Percentiles rank a stretch among this genome's conserved stretches.
Evolutionary conservation across 169 alveolate genomes (phyloP).

Genomic region (Theileria orientalis): DNA sequence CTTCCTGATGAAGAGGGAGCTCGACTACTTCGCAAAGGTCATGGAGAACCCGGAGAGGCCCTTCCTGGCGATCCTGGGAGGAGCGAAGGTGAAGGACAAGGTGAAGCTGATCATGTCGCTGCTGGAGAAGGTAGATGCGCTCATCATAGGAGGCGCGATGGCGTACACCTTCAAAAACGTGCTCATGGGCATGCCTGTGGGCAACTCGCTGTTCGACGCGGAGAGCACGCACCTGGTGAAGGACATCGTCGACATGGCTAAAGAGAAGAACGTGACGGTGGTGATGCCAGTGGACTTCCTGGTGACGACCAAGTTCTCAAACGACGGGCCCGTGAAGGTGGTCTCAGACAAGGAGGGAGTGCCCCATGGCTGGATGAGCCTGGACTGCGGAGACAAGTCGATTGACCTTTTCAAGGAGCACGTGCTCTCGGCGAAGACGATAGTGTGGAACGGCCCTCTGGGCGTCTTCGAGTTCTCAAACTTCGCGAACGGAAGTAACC

Average conservation of each 20-base stretch:
- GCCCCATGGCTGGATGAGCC: slow-evolving; percentile 95
- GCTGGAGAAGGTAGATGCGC: slow-evolving; percentile 90
- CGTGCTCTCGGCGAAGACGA: slow-evolving; percentile 84
- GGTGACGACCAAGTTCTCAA: slow-evolving; percentile 88
- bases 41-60: slow-evolving; percentile 94
- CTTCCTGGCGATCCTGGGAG: slow-evolving; percentile 94
- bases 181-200: slow-evolving; percentile 85
- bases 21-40: slow-evolving; percentile 93
- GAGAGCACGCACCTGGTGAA: slow-evolving; percentile 94
- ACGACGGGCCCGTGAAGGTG: slow-evolving; percentile 81
- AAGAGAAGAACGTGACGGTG: slow-evolving; percentile 88
- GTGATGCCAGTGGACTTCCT: slow-evolving; percentile 93
- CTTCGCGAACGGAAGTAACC: slow-evolving; percentile 89
- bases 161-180: slow-evolving; percentile 95
- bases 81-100: slow-evolving; percentile 97
- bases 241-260: slow-evolving; percentile 91
- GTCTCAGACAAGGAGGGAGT: slow-evolving; percentile 87
- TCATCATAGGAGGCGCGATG: slow-evolving; percentile 99
- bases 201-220: slow-evolving; percentile 93
- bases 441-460: slow-evolving; percentile 96
- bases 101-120: slow-evolving; percentile 91
- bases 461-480: slow-evolving; percentile 93
- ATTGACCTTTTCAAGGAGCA: slow-evolving; percentile 77
- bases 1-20: slow-evolving; percentile 91
- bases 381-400: slow-evolving; percentile 95